Percentiles rank a stretch among this genome's conserved stretches.
These are phyloP conservation scores for Daldinia concentrica DNA, from an alignment of 495 filamentous ascomycete species.

Conservation along the genomic window DNA sequence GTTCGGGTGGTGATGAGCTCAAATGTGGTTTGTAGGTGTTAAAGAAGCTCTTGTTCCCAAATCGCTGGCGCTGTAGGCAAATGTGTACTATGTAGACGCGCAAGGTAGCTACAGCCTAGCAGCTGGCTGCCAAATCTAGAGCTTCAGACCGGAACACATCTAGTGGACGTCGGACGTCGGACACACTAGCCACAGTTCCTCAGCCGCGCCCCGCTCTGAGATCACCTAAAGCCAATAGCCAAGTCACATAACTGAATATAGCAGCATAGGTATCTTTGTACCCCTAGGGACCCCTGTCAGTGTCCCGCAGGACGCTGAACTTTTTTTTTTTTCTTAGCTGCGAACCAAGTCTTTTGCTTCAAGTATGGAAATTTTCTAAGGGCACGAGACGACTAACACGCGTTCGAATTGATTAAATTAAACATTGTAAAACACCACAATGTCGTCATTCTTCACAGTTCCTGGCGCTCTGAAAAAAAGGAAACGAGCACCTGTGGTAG, in stretches of 20 bases:
- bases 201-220: constrained; percentile 26
- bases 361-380: constrained; percentile 35
- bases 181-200: constrained; percentile 34
- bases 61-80: constrained; percentile 13
- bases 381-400: constrained; percentile 31
- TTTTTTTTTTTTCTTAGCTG: constrained; percentile 43
- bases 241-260: neutral
- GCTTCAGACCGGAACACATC: constrained; percentile 17
- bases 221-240: neutral
- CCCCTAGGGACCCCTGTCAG: constrained; percentile 27
- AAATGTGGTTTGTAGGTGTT: constrained; percentile 19
- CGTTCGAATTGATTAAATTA: constrained; percentile 27
- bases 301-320: constrained; percentile 40
- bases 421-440: constrained; percentile 44
- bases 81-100: constrained; percentile 42
- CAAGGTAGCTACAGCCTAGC: constrained; percentile 53
- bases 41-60: constrained; percentile 26
- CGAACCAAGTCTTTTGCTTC: constrained; percentile 8
- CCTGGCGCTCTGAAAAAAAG: constrained; percentile 82
- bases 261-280: constrained; percentile 11
- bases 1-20: constrained; percentile 5
- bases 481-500: constrained; percentile 63
- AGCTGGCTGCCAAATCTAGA: constrained; percentile 33
- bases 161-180: constrained; percentile 31
- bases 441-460: constrained; percentile 89